A percentile compares a stretch with the other conserved stretches of the same genome.
phyloP scores from a whole-genome alignment of 768 basidiomycete genomes.

The Mycena vulgaris region DNA sequence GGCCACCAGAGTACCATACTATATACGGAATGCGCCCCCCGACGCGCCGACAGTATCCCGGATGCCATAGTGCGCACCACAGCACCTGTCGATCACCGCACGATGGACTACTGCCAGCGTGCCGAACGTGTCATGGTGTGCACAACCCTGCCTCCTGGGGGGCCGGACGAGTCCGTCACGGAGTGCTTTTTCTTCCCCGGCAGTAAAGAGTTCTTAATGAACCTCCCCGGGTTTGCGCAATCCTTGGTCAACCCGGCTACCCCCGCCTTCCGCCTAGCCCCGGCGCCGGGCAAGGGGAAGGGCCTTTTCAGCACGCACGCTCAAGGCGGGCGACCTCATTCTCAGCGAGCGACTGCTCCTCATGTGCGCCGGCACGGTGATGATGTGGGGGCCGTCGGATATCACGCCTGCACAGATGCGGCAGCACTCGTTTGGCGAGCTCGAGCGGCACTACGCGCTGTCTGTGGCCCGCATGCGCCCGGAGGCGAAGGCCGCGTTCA shows the following conservation, averaged over 20 bases:
- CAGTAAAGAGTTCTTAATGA: constrained; percentile 26
- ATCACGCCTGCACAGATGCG: constrained; percentile 40
- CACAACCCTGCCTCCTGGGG: constrained; percentile 16
- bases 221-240: constrained; percentile 34
- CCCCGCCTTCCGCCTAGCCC: neutral
- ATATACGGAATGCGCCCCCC: no score
- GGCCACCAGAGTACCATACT: no score
- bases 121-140: no score
- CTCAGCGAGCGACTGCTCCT: constrained; percentile 55
- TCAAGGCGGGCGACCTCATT: constrained; percentile 51
- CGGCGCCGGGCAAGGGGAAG: constrained; percentile 37
- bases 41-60: no score
- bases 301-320: constrained; percentile 50
- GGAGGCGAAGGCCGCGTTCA: constrained; percentile 46
- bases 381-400: neutral
- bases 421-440: neutral
- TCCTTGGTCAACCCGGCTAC: constrained; percentile 26
- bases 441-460: constrained; percentile 32
- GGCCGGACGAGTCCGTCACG: constrained; percentile 9
- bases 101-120: no score
- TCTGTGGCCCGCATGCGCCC: constrained; percentile 44
- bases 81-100: no score
- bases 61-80: no score
- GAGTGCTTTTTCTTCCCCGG: constrained; percentile 31
- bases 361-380: constrained; percentile 40